phyloP scores from a whole-genome alignment of 2,329 filamentous ascomycete genomes.

The Fusarium chuoi region DNA sequence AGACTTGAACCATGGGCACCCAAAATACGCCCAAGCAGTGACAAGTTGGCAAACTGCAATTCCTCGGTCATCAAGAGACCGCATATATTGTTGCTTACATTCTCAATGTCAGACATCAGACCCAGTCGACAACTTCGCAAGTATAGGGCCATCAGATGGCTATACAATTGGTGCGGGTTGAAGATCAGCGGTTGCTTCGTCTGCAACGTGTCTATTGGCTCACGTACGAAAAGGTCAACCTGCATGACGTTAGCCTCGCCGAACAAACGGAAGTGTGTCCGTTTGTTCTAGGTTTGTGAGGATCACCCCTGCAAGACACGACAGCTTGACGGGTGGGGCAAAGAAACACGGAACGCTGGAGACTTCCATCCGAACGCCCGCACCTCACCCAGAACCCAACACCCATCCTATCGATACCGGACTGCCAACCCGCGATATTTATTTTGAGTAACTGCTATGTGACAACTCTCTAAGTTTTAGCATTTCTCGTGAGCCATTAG shows the following conservation, averaged over 20 bases:
- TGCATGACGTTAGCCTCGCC: not conserved
- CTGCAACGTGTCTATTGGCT: not conserved
- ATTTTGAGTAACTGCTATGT: accelerated
- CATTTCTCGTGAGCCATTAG: accelerated
- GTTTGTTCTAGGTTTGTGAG: not conserved
- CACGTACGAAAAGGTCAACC: not conserved
- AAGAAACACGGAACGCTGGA: not conserved
- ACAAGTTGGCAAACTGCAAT: too few species aligned
- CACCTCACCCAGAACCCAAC: not conserved
- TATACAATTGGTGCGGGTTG: too few species aligned
- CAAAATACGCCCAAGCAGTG: too few species aligned
- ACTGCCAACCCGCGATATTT: not conserved
- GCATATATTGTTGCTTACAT: too few species aligned
- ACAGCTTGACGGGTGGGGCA: not conserved
- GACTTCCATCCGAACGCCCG: not conserved
- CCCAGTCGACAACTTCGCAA: too few species aligned
- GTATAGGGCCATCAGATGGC: not conserved
- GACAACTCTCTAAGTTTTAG: not conserved
- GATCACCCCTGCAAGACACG: not conserved
- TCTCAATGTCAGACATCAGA: too few species aligned
- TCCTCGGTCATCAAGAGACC: too few species aligned
- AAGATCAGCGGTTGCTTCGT: too few species aligned
- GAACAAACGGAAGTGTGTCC: not conserved
- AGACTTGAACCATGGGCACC: too few species aligned
- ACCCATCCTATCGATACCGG: not conserved